phyloP scores from a whole-genome alignment of 2,329 filamentous ascomycete genomes.

The Ramichloridium luteum region DNA sequence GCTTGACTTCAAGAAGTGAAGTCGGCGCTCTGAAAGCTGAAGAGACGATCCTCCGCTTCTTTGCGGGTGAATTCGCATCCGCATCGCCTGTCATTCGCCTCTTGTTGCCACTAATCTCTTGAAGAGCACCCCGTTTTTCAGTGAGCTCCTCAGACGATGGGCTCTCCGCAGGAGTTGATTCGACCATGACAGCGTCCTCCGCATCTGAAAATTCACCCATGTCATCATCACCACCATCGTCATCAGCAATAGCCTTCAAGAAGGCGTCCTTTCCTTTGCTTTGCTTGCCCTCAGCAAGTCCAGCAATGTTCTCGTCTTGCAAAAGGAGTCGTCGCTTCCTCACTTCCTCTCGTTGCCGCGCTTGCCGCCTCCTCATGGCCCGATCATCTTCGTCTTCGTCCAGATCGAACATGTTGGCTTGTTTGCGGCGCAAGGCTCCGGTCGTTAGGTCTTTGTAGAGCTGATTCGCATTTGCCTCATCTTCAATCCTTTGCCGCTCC shows the following conservation, averaged over 20 bases:
- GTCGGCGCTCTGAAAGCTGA: constrained; percentile 50
- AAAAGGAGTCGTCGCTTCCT: constrained; percentile 85
- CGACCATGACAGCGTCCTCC: constrained; percentile 32
- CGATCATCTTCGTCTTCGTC: constrained; percentile 78
- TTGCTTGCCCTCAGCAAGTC: constrained; percentile 43
- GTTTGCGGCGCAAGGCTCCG: constrained; percentile 73
- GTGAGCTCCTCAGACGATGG: constrained; percentile 15
- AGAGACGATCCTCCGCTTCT: constrained; percentile 19
- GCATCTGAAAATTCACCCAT: constrained; percentile 56
- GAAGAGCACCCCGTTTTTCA: constrained; percentile 8
- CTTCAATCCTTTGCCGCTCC: constrained; percentile 63
- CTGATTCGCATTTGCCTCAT: constrained; percentile 82
- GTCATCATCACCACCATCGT: constrained; percentile 49
- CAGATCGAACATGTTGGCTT: constrained; percentile 56
- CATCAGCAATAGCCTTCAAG: constrained; percentile 71
- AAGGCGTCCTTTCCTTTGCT: constrained; percentile 72
- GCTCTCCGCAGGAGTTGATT: constrained; percentile 21
- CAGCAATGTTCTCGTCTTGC: constrained; percentile 77
- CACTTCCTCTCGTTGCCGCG: constrained; percentile 78
- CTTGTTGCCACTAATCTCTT: constrained; percentile 22
- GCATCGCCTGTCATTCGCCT: constrained; percentile 12
- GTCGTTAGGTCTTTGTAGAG: constrained; percentile 88
- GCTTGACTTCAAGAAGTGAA: constrained; percentile 66
- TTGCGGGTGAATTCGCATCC: constrained; percentile 12
- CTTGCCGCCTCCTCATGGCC: constrained; percentile 56